These are phyloP conservation scores for Westerdykella aurantiaca DNA, from an alignment of 2,329 filamentous ascomycete genomes.

Conservation along the genomic window DNA sequence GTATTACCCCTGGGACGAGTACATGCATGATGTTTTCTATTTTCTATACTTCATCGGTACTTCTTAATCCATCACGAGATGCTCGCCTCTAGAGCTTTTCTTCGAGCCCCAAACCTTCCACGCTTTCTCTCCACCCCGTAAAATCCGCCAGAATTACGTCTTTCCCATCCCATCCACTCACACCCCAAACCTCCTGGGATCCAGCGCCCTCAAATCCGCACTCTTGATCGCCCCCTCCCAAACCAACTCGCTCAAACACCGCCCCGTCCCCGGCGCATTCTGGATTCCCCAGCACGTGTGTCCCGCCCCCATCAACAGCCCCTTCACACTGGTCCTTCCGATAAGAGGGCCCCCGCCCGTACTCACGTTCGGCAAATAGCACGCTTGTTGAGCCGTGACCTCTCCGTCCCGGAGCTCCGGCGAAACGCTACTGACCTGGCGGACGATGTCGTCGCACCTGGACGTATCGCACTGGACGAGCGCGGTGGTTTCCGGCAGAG, in stretches of 20 bases:
- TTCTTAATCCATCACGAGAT: too few relatives aligned
- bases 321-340: conserved; percentile 65
- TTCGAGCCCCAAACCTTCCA: too few relatives aligned
- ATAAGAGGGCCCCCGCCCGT: conserved; percentile 64
- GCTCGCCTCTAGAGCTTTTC: too few relatives aligned
- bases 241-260: conserved; percentile 43
- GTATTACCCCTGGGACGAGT: too few relatives aligned
- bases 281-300: conserved; percentile 99
- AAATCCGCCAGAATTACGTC: neutral
- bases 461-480: conserved; percentile 68
- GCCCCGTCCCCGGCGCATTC: conserved; percentile 76
- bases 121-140: too few relatives aligned
- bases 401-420: conserved; percentile 44
- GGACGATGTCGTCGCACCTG: conserved; percentile 78
- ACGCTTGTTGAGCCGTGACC: conserved; percentile 75
- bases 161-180: neutral
- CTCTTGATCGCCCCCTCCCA: conserved; percentile 42
- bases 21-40: too few relatives aligned
- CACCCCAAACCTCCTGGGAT: conserved; percentile 32
- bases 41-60: too few relatives aligned
- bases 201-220: conserved; percentile 39
- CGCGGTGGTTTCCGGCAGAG: conserved; percentile 70
- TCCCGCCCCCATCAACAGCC: conserved; percentile 75
- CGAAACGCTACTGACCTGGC: conserved; percentile 63
- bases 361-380: conserved; percentile 77